phyloP scores from a whole-genome alignment of 2,329 filamentous ascomycete species.

The Colletotrichum plurivorum region DNA sequence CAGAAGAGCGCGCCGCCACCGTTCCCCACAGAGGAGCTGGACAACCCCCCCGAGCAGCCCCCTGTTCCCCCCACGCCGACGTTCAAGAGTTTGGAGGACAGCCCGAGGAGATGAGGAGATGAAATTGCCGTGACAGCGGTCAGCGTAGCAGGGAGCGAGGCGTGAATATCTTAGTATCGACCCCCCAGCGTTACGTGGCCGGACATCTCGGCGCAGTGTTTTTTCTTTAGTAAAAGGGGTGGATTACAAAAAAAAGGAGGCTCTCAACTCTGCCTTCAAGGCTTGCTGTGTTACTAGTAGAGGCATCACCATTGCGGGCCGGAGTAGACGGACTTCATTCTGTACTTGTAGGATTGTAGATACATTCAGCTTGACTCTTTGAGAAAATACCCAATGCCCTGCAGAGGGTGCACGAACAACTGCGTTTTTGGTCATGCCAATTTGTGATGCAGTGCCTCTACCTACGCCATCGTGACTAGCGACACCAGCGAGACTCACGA shows the following conservation, averaged over 20 bases:
- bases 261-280: constrained; percentile 38
- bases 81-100: constrained; percentile 43
- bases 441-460: too few relatives aligned
- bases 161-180: too few relatives aligned
- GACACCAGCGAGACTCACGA: too few relatives aligned
- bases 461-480: too few relatives aligned
- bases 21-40: constrained; percentile 62
- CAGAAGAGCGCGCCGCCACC: constrained; percentile 71
- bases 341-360: constrained; percentile 41
- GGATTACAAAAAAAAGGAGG: neutral
- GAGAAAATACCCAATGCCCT: constrained; percentile 2
- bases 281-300: constrained; percentile 35
- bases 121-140: neutral
- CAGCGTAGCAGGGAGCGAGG: neutral
- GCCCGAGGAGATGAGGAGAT: constrained; percentile 42
- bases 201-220: neutral
- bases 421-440: neutral
- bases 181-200: too few relatives aligned
- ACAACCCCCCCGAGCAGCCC: constrained; percentile 52
- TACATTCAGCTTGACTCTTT: constrained; percentile 31
- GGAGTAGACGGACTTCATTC: constrained; percentile 34
- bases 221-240: constrained; percentile 6
- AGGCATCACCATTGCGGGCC: constrained; percentile 32
- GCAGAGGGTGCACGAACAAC: neutral
- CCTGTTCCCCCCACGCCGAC: constrained; percentile 48